Conservation (phyloP, 1,284 basidiomycete species). For the Grifola frondosa region DNA sequence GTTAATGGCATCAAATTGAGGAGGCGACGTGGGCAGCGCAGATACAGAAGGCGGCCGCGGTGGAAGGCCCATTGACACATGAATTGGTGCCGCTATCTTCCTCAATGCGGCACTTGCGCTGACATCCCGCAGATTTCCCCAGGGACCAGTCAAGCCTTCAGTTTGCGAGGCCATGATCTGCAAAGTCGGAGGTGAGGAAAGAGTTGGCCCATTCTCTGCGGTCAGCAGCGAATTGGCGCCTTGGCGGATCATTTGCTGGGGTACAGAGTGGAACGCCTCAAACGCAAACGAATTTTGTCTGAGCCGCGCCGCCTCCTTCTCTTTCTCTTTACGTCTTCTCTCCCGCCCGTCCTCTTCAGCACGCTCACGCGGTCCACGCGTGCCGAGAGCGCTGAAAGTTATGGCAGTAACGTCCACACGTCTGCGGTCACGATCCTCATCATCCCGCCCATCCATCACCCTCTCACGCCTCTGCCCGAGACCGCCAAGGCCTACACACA, state of each 20-base stretch:
- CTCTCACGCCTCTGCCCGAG: constrained; percentile 34
- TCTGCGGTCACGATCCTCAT: constrained; percentile 39
- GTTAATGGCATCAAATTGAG: constrained; percentile 16
- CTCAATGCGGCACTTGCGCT: constrained; percentile 27
- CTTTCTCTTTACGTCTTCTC: constrained; percentile 53
- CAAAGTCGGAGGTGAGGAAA: constrained; percentile 46
- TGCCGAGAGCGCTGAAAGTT: constrained; percentile 37
- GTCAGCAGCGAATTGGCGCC: constrained; percentile 36
- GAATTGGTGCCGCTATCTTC: constrained; percentile 46
- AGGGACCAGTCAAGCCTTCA: constrained; percentile 22
- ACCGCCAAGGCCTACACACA: constrained; percentile 41
- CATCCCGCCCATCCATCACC: constrained; percentile 38
- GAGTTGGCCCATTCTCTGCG: constrained; percentile 34
- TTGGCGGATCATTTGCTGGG: constrained; percentile 40
- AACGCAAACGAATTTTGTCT: constrained; percentile 49
- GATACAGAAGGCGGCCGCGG: constrained; percentile 26
- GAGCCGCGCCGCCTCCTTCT: constrained; percentile 41
- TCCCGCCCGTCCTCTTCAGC: constrained; percentile 66
- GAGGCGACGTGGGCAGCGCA: constrained; percentile 20
- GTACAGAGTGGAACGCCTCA: constrained; percentile 75
- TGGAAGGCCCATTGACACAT: constrained; percentile 21
- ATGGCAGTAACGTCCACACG: constrained; percentile 37
- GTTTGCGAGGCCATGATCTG: constrained; percentile 20
- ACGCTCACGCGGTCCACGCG: constrained; percentile 58
- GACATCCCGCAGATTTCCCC: constrained; percentile 30